These are phyloP conservation scores for Pachysandra terminalis DNA, from an alignment of 164 flowering plant species.

Conservation along the genomic window DNA sequence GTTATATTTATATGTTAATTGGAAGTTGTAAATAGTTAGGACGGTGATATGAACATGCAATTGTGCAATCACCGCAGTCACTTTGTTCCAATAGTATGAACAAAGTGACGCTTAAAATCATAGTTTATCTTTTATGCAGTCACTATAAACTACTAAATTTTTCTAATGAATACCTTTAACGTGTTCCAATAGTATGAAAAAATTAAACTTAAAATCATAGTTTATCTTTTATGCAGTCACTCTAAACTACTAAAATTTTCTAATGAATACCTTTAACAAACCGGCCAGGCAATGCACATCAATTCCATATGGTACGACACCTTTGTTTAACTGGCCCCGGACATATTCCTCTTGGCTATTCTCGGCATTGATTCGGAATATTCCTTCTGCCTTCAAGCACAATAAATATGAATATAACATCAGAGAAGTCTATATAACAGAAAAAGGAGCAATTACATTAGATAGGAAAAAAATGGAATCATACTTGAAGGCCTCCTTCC, in stretches of 20 bases:
- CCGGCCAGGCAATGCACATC: conserved; percentile 79
- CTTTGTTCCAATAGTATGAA: background rate
- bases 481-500: conserved; percentile 81
- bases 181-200: background rate
- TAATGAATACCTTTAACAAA: conserved; percentile 51
- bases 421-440: background rate
- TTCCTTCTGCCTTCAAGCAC: conserved; percentile 63
- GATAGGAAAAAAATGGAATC: conserved; percentile 14
- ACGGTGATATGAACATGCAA: background rate
- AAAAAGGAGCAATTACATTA: background rate
- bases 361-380: conserved; percentile 66
- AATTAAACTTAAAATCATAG: background rate
- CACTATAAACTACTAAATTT: background rate
- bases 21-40: background rate
- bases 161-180: conserved; percentile 28
- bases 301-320: conserved; percentile 56
- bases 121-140: background rate
- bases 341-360: conserved; percentile 62
- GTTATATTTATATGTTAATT: too few relatives aligned
- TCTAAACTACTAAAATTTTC: background rate
- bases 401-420: conserved; percentile 2
- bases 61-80: background rate
- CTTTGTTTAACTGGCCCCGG: conserved; percentile 51
- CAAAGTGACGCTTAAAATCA: background rate
- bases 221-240: background rate